Evolutionary conservation across 352 stramenopile genomes (phyloP).

Genomic region (Poterioochromonas sp.): DNA sequence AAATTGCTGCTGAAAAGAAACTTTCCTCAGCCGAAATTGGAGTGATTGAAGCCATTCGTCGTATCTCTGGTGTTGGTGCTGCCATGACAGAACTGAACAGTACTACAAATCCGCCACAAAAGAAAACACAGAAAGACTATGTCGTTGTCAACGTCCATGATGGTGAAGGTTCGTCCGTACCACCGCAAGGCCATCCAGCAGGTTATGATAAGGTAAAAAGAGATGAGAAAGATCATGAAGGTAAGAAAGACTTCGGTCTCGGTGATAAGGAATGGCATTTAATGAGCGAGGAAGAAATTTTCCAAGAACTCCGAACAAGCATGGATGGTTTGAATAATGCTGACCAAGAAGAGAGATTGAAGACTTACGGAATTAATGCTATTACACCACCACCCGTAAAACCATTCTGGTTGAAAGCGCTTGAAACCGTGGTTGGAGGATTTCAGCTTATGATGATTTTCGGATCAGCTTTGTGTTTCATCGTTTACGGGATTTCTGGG

Average conservation of each 20-base stretch:
- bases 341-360: not conserved
- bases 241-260: not conserved
- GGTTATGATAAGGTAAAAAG: too few relatives aligned
- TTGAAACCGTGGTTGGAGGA: not conserved
- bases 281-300: not conserved
- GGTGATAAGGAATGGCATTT: not conserved
- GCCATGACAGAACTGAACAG: not conserved
- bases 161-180: too few relatives aligned
- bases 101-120: too few relatives aligned
- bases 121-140: not conserved
- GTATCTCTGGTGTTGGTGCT: not conserved
- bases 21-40: not conserved
- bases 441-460: not conserved
- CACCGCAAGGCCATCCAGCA: too few relatives aligned
- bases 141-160: not conserved
- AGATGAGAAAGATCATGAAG: too few relatives aligned
- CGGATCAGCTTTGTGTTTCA: not conserved
- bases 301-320: not conserved
- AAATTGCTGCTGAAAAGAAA: not conserved
- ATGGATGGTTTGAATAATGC: not conserved
- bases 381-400: not conserved
- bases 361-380: not conserved
- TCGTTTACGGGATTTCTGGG: not conserved
- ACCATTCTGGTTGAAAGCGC: not conserved
- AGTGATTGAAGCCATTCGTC: not conserved